Evolutionary conservation across 768 basidiomycete species (phyloP).

Genomic region (Boletus fagicola): DNA sequence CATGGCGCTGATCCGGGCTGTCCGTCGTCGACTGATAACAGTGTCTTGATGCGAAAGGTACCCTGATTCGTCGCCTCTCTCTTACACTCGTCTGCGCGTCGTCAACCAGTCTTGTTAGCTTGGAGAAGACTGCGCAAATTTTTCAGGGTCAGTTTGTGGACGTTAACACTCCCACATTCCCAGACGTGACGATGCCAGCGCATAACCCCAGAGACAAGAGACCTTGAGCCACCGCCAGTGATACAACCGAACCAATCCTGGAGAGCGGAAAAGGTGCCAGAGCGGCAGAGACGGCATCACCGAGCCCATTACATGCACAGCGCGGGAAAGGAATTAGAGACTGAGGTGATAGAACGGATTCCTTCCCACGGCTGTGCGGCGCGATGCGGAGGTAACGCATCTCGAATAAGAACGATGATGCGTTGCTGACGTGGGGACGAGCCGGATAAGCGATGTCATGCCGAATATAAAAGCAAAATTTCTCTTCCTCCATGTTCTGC

Average conservation of each 20-base stretch:
- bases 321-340: background rate
- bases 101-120: background rate
- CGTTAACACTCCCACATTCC: background rate
- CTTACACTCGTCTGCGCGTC: background rate
- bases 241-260: background rate
- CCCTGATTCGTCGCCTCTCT: background rate
- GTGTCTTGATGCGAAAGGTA: background rate
- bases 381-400: conserved; percentile 2
- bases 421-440: background rate
- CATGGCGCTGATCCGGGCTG: background rate
- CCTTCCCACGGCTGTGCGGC: conserved; percentile 1
- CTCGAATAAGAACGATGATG: background rate
- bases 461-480: background rate
- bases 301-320: background rate
- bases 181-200: background rate
- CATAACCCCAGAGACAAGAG: background rate
- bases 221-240: background rate
- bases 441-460: conserved; percentile 6
- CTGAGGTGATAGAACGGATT: conserved; percentile 5
- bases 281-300: background rate
- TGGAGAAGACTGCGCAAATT: background rate
- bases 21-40: background rate
- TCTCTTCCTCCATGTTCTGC: background rate
- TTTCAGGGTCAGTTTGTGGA: background rate
- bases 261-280: background rate